Conservation (phyloP, 2,329 filamentous ascomycete genomes). For the Apiospora sp. region DNA sequence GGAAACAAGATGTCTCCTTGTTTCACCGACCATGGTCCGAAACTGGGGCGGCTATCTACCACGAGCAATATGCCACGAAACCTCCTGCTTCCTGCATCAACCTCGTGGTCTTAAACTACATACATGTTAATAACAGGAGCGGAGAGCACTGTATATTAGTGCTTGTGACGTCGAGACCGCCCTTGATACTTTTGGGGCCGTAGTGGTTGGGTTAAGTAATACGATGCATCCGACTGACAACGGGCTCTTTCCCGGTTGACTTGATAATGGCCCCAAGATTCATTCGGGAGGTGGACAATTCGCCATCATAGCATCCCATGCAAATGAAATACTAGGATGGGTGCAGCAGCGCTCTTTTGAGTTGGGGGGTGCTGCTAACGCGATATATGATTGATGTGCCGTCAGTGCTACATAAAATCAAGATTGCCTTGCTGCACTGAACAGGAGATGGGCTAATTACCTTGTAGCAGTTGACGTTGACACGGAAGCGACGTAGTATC, state of each 20-base stretch:
- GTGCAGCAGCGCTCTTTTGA: background rate
- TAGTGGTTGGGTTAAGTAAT: background rate
- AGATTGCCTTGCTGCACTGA: slow-evolving; percentile 11
- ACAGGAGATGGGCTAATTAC: background rate
- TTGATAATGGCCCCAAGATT: background rate
- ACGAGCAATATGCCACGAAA: background rate
- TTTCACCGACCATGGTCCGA: background rate
- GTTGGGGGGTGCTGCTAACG: background rate
- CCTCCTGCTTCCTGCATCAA: background rate
- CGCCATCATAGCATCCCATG: slow-evolving; percentile 2
- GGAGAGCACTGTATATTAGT: background rate
- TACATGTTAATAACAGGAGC: background rate
- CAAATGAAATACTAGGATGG: background rate
- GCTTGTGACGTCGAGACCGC: background rate
- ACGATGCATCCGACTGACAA: background rate
- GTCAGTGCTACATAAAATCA: slow-evolving; percentile 15
- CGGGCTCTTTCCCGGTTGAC: background rate
- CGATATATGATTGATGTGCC: slow-evolving; percentile 12
- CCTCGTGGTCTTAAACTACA: background rate
- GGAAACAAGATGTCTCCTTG: background rate
- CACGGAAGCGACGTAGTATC: slow-evolving; percentile 7
- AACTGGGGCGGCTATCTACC: background rate
- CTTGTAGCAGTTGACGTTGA: slow-evolving; percentile 3
- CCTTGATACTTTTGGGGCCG: background rate
- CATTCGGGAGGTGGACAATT: background rate